phyloP scores from a whole-genome alignment of 2,329 filamentous ascomycete species.

The Nannizzia gypsea region DNA sequence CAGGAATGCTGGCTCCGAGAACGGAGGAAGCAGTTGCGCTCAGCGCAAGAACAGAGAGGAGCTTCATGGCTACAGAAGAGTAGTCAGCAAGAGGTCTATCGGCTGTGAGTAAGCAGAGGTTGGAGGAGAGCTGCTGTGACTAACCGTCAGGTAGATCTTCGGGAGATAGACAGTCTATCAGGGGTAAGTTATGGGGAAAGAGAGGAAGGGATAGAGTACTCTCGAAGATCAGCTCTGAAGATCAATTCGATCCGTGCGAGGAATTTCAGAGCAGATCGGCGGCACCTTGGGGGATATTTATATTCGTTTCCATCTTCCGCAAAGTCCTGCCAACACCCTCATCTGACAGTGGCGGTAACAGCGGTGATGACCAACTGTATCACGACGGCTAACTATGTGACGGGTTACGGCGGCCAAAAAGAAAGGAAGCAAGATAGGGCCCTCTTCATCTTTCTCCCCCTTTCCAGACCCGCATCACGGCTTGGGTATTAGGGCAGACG shows the following conservation, averaged over 20 bases:
- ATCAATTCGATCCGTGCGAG: not conserved
- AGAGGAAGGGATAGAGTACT: not conserved
- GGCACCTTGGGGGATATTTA: conserved; percentile 56
- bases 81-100: not conserved
- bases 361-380: not conserved
- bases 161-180: not conserved
- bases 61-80: conserved; percentile 24
- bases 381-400: not conserved
- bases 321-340: not conserved
- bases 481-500: not conserved
- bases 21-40: conserved; percentile 12
- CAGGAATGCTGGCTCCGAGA: conserved; percentile 1
- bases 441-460: not conserved
- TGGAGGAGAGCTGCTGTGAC: not conserved
- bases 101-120: not conserved
- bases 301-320: conserved; percentile 43
- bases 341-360: not conserved
- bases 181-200: not conserved
- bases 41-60: conserved; percentile 25
- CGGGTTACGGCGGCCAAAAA: conserved; percentile 1
- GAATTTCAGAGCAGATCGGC: conserved; percentile 42
- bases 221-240: conserved; percentile 3
- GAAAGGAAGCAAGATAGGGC: not conserved
- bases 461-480: not conserved
- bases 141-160: not conserved